Evolutionary conservation across 2,329 filamentous ascomycete genomes (phyloP), one percentile per base, ranked within the genome.

Genomic region (Elsinoe batatas): DNA sequence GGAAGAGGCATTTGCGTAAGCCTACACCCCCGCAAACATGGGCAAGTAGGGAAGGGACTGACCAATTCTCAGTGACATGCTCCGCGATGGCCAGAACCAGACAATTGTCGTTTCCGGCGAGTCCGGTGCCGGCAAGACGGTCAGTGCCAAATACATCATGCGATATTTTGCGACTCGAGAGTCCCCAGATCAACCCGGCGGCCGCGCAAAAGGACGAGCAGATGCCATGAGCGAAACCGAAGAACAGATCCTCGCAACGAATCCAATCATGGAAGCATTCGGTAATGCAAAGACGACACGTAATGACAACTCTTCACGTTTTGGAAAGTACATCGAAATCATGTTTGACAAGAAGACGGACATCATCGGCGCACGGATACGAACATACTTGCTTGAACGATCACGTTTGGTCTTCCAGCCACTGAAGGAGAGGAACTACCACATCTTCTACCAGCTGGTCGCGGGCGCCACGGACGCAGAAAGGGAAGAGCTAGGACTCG

Each of bases 131-230:
- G 93, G 93, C 67, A 98, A 98, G 77, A 98, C 93, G 4, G 93
- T 98, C 70, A 97, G 91, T 73, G 93, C 93, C 65, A 98, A 98
- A 76, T 97, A 98, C 74, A 97, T 98, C 70, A 98, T 98, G 93
- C 84, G 93, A 66, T 98, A 98, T 76, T 98, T 98, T 72, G 93
- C 93, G 60, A 98, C 93, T 42, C 84, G 93, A 80, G 93, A 96
- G 72, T 86, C 91, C 6, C 90, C 93, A 56, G 89, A 94, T 65
- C 88, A 91, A 69, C 85, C 89, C 13, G 85, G 86, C 49, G 85
- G 83, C 61, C 84, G 87, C 64, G 79, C 79, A 55, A 93, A 88
- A 72, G 88, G 88, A 59, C 76, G 83, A 64, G 74, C 75, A 37
- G 82, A 84, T 65, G 86, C 84, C 61, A 97, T 97, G 85, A 97